Evolutionary conservation across 345 rosid species (phyloP), one percentile per base, ranked within the genome.

Genomic region (Bruguiera parviflora): DNA sequence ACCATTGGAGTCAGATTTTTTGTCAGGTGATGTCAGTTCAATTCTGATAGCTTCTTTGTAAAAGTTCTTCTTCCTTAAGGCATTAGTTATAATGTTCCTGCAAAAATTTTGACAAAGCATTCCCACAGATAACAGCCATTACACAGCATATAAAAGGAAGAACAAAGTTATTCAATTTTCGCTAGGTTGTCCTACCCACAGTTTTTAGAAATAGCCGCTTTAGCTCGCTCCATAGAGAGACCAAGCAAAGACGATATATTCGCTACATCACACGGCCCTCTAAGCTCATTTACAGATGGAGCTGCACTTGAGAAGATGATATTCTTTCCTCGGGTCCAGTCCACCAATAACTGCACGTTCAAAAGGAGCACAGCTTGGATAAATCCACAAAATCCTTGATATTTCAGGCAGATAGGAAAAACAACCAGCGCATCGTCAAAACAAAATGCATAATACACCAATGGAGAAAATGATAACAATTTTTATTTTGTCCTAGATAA

Each of bases 291-390:
- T 16, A 88, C 89, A 29, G 89, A 87, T 76, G 86, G 69, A 46
- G 90, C 89, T 78, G 82, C 90, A 79, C 99, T 90, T 13, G 97
- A 82, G 58, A 89, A 66, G 78, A 96, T 78, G 28, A 92, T 75
- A 83, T 89, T 95, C 78, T 83, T 89, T 67, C 98, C 99, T 37
- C 85, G 77, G 15, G 98, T 86, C 96, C 97, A 90, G 70, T 87
- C 90, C 70, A 95, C 90, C 68, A 92, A 66, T 74, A 88, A 76
- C 99, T 92, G 79, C 15, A 79, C 67, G 58, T 66, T 37, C 29
- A 61, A 61, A 52, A 57, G 76, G 4, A 49, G 28, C 46, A 32
- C 52, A 59, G 19, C 9, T 43, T 1, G 1, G 49, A 43, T 43
- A 3, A 43, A 43, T 43, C 1, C 5, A 0, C 4, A 15, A 43